Conservation (phyloP, 1,284 basidiomycete genomes). For the Heterobasidion occidentale region DNA sequence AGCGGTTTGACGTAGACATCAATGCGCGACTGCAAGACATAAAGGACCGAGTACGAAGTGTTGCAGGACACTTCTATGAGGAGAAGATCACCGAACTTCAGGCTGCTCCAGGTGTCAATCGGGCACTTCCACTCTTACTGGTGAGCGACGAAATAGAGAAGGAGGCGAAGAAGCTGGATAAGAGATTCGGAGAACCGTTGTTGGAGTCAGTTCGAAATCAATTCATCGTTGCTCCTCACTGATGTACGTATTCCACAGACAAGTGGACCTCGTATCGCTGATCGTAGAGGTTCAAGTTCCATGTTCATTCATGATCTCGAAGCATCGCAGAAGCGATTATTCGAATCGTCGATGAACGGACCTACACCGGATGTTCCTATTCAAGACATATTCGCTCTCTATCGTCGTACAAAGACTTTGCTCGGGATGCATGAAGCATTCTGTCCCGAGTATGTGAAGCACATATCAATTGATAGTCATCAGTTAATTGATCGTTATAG, state of each 20-base stretch:
- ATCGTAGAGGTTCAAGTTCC: constrained; percentile 66
- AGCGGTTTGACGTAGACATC: constrained; percentile 61
- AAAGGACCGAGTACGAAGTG: constrained; percentile 58
- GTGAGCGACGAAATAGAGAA: constrained; percentile 91
- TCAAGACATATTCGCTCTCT: constrained; percentile 85
- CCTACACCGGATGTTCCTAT: constrained; percentile 75
- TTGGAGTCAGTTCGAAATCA: constrained; percentile 49
- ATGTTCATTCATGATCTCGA: constrained; percentile 74
- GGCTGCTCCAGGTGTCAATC: constrained; percentile 63
- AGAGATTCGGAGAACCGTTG: constrained; percentile 78
- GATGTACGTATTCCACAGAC: constrained; percentile 23
- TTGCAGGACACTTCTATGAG: constrained; percentile 66
- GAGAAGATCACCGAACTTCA: constrained; percentile 64
- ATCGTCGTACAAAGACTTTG: constrained; percentile 67
- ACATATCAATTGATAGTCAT: not conserved
- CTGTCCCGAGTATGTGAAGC: constrained; percentile 53
- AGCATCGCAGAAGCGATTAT: constrained; percentile 59
- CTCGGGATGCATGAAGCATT: constrained; percentile 78
- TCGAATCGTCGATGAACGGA: constrained; percentile 73
- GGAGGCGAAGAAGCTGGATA: constrained; percentile 73
- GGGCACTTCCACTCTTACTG: constrained; percentile 70
- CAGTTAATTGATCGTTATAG: constrained; percentile 24
- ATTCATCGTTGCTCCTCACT: not conserved
- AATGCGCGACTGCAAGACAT: constrained; percentile 61
- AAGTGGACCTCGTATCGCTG: constrained; percentile 75